Evolutionary conservation across 2,329 filamentous ascomycete species (phyloP).

Genomic region (Penicillium nordicum): DNA sequence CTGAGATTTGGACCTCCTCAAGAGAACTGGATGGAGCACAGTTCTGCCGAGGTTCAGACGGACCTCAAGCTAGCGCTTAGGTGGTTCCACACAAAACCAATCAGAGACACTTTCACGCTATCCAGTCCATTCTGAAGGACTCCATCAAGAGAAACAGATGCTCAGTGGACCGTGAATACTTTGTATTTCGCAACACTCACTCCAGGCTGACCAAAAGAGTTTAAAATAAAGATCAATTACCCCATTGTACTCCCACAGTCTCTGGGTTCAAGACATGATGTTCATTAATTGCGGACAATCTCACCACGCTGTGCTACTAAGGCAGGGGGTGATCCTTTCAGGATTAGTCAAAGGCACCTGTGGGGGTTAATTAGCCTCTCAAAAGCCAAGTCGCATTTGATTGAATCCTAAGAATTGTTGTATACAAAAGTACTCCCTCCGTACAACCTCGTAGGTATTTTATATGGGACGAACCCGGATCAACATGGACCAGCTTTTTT

Average conservation of each 20-base stretch:
- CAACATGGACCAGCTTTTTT: neutral
- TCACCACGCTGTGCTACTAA: conserved; percentile 11
- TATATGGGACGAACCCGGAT: neutral
- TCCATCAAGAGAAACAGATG: conserved; percentile 2
- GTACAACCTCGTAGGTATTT: no score
- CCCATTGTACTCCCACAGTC: neutral
- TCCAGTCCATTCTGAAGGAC: neutral
- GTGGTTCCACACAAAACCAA: neutral
- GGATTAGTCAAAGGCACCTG: conserved; percentile 1
- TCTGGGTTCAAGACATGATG: conserved; percentile 14
- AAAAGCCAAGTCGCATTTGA: neutral
- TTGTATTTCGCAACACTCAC: neutral
- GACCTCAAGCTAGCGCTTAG: neutral
- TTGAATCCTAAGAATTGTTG: neutral
- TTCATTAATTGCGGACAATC: neutral
- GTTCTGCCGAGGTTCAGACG: neutral
- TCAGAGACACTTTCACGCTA: neutral
- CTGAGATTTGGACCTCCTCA: neutral
- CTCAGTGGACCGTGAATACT: conserved; percentile 10
- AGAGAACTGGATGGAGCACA: neutral
- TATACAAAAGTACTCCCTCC: neutral
- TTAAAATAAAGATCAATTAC: neutral
- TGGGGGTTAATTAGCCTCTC: neutral
- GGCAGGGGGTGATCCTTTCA: conserved; percentile 16
- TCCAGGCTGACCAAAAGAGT: neutral